Evolutionary conservation across 768 basidiomycete species (phyloP).

Genomic region (Amanita polypyramis): DNA sequence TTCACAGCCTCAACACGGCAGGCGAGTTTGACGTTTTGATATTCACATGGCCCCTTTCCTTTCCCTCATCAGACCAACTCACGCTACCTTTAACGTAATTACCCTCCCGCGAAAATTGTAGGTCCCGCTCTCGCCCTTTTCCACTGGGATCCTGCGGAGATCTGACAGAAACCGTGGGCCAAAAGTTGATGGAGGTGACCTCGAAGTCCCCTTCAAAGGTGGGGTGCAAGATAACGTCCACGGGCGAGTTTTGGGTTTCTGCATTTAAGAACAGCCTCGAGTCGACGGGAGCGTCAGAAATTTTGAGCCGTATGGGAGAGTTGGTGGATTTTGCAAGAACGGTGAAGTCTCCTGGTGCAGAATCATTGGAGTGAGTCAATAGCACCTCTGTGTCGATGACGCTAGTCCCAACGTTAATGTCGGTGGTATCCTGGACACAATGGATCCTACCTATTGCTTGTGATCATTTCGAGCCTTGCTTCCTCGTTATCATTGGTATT

Average conservation of each 20-base stretch:
- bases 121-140: background rate
- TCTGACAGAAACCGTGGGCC: background rate
- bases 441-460: conserved; percentile 28
- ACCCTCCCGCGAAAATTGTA: background rate
- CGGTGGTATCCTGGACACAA: conserved; percentile 5
- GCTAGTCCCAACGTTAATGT: conserved; percentile 7
- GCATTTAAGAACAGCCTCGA: conserved; percentile 20
- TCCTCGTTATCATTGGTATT: conserved; percentile 17
- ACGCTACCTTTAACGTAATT: conserved; percentile 4
- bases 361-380: background rate
- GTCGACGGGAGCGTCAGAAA: conserved; percentile 23
- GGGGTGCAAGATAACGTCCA: conserved; percentile 20
- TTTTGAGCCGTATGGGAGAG: conserved; percentile 17
- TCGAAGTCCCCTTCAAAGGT: conserved; percentile 29
- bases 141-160: conserved; percentile 6
- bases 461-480: conserved; percentile 18
- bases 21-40: conserved; percentile 6
- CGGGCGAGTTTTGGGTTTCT: conserved; percentile 24
- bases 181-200: conserved; percentile 9
- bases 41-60: conserved; percentile 1
- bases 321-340: conserved; percentile 24
- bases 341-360: conserved; percentile 20
- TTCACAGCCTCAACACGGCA: conserved; percentile 4
- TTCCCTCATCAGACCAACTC: conserved; percentile 8
- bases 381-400: background rate